Evolutionary conservation across 257 asterid species (phyloP).

Genomic region (Nicotiana paniculata): DNA sequence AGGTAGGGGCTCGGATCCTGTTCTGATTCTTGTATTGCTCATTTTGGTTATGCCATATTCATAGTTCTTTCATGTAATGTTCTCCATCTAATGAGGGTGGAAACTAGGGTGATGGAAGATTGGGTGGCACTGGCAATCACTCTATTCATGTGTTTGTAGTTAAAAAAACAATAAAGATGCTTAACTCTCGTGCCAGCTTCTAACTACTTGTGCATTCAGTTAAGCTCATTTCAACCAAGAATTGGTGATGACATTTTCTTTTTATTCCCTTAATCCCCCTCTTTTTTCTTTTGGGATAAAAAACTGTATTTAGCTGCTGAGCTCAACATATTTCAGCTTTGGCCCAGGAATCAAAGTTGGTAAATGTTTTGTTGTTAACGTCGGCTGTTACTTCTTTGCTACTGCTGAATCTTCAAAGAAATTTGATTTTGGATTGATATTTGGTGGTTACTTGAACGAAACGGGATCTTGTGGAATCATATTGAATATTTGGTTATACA

Average conservation of each 20-base stretch:
- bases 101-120: slow-evolving; percentile 8
- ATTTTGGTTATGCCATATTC: slow-evolving; percentile 17
- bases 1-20: background rate
- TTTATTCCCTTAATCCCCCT: background rate
- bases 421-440: background rate
- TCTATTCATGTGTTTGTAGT: slow-evolving; percentile 49
- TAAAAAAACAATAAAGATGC: slow-evolving; percentile 30
- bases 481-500: too few relatives aligned
- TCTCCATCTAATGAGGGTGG: slow-evolving; percentile 11
- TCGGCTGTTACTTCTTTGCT: background rate
- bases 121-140: slow-evolving; percentile 33
- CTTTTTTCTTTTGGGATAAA: rapidly evolving
- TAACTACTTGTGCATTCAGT: slow-evolving; percentile 20
- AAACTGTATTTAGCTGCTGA: too few relatives aligned
- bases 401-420: background rate
- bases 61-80: slow-evolving; percentile 17
- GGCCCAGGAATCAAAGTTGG: too few relatives aligned
- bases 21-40: slow-evolving; percentile 24
- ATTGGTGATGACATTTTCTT: background rate
- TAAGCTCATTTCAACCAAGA: slow-evolving; percentile 4
- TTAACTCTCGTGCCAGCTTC: slow-evolving; percentile 16
- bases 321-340: too few relatives aligned
- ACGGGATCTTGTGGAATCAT: too few relatives aligned
- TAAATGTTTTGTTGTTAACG: too few relatives aligned
- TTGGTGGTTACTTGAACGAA: background rate